Base-by-base conservation (phyloP, 345 rosid genomes). In the Viola odorata region DNA sequence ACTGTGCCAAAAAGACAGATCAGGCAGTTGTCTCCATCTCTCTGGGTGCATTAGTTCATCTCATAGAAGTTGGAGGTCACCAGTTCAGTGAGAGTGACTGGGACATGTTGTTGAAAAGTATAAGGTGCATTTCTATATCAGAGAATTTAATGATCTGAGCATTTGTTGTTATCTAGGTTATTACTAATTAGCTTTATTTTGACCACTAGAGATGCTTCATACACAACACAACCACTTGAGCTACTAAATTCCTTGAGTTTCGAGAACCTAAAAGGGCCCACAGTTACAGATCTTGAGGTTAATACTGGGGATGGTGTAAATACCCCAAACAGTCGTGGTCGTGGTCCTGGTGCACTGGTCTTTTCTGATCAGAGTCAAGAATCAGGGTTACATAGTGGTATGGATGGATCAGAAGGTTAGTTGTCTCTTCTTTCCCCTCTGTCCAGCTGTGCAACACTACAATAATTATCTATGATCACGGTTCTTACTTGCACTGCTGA, bases 1-100 rank as follows among this genome's bases (percentile, higher is more conserved):
- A 94, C 74, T 94, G 96, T 61, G 97, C 99, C 37, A 90, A 94
- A 82, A 88, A 85, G 77, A 76, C 96, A 14, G 99, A 94, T 75
- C 99, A 94, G 81, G 68, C 99, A 7, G 99, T 94, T 50, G 99
- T 90, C 75, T 94, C 99, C 55, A 94, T 94, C 61, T 85, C 99
- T 41, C 66, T 94, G 77, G 95, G 96, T 72, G 99, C 99, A 62
- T 72, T 94, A 63, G 96, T 86, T 50, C 99, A 94, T 79, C 99
- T 94, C 63, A 90, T 94, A 51, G 97, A 94, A 72, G 97, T 94
- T 72, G 99, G 99, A 64, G 99, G 99, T 61, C 99, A 84, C 77
- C 99, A 88, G 72, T 94, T 94, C 73, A 86, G 92, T 67, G 99
- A 84, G 71, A 76, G 77, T 62, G 96, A 94, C 80, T 94, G 99